Percentiles rank a stretch among this genome's conserved stretches.
Evolutionary conservation across 371 early-diverging fungal genomes (phyloP).

Genomic region (Funneliformis caledonium): DNA sequence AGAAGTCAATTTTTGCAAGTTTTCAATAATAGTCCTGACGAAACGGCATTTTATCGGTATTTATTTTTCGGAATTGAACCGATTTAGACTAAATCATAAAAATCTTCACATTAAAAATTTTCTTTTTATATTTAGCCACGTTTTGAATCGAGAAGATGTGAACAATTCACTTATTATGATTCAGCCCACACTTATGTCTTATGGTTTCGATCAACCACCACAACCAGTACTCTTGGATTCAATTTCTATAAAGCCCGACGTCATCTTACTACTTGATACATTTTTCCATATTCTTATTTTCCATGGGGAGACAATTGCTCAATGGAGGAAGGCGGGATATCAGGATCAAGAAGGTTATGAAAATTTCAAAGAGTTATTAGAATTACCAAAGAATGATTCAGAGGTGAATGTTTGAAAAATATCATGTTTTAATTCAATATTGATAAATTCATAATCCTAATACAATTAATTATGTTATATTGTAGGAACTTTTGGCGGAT

Average conservation of each 20-base stretch:
- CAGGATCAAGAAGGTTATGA: conserved; percentile 92
- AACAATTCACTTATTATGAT: conserved; percentile 99
- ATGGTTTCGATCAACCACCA: conserved; percentile 88
- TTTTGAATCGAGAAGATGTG: conserved; percentile 93
- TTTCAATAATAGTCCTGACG: conserved; percentile 99
- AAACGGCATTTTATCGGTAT: conserved; percentile 94
- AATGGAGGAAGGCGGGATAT: conserved; percentile 93
- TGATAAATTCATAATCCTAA: neutral
- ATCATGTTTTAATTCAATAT: neutral
- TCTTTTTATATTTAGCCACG: conserved; percentile 63
- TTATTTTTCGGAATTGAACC: conserved; percentile 31
- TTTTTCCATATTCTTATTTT: conserved; percentile 98
- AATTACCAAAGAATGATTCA: conserved; percentile 89
- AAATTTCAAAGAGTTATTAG: conserved; percentile 92
- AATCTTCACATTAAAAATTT: neutral
- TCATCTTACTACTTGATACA: conserved; percentile 96
- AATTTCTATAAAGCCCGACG: conserved; percentile 95
- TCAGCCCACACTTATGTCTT: conserved; percentile 97
- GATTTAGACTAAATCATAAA: neutral
- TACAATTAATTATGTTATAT: neutral
- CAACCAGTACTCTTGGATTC: conserved; percentile 98
- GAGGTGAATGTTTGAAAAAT: conserved; percentile 50
- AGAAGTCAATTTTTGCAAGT: conserved; percentile 98
- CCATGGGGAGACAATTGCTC: conserved; percentile 91
- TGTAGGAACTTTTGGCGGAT: conserved; percentile 85